Evolutionary conservation across 2,329 filamentous ascomycete species (phyloP), one percentile per base, ranked within the genome.

Genomic region (Colletotrichum sp.): DNA sequence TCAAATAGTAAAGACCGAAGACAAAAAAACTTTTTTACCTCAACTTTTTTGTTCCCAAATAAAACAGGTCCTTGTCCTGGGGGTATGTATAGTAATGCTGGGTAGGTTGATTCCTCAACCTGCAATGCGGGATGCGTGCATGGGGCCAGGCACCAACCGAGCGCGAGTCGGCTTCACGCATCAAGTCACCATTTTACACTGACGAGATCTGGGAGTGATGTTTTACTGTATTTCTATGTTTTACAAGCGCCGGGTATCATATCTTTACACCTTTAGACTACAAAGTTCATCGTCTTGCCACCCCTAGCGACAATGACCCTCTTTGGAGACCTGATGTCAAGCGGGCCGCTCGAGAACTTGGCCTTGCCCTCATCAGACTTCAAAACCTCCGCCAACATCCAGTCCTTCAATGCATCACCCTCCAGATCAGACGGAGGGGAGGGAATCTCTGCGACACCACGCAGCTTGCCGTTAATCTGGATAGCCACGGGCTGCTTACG

Each of bases 401-500:
- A 95, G 15, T 88, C 85, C 75, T 89, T 86, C 76, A 94, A 85
- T 68, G 83, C 85, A 4, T 88, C 84, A 13, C 83, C 86, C 30
- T 82, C 79, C 30, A 91, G 80, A 2, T 83, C 83, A 1, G 81
- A 80, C 5, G 89, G 83, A 59, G 89, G 86, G 32, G 88, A 88
- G 1, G 91, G 88, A 28, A 97, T 91, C 3, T 92, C 87, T n/a
- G 94, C 89, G 1, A 91, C 91, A 77, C 93, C 93, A 49, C 92
- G 92, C 78, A 95, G 84, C 83, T 94, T 96, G n/a, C 95, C 95
- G 81, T 98, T 95, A 77, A 98, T 85, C 81, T 96, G 94, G 18
- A 98, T 92, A 0, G 93, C 93, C 78, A 92, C 94, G 5, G 83
- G 86, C 82, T 89, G 85, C 78, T 84, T 87, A 78, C 88, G 84